A percentile compares a stretch with the other conserved stretches of the same genome.
These are phyloP conservation scores for Narthecium ossifragum DNA, from an alignment of 106 monocot species.

Conservation along the genomic window DNA sequence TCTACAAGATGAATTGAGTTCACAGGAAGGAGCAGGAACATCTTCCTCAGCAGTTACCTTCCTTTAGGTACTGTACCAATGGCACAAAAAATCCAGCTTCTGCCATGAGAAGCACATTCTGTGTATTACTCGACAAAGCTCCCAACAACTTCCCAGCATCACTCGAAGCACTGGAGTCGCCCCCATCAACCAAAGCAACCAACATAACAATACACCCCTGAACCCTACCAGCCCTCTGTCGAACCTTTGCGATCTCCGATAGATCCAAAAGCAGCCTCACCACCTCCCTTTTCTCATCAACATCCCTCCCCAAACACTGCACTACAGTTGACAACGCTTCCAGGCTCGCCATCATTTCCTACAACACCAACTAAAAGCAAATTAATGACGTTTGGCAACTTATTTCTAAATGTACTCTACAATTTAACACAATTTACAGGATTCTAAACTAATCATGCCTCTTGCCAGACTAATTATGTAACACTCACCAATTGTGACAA, in stretches of 20 bases:
- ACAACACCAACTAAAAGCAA: conserved; percentile 7
- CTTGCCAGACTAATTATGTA: too few species aligned
- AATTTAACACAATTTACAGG: neutral
- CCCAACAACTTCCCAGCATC: conserved; percentile 52
- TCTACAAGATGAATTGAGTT: too few species aligned
- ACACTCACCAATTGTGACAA: too few species aligned
- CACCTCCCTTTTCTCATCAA: conserved; percentile 66
- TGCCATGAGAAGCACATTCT: conserved; percentile 88
- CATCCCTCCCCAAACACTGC: conserved; percentile 49
- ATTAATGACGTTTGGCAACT: neutral
- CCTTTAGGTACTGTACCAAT: conserved; percentile 54
- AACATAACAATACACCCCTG: conserved; percentile 79
- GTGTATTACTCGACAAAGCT: conserved; percentile 55
- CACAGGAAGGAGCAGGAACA: too few species aligned
- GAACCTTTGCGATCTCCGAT: conserved; percentile 28
- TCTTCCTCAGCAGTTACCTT: conserved; percentile 56
- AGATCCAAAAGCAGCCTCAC: conserved; percentile 55
- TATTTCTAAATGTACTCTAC: neutral
- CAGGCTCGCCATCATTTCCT: conserved; percentile 61
- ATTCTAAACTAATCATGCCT: neutral
- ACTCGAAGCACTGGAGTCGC: conserved; percentile 35
- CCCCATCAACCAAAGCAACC: conserved; percentile 48
- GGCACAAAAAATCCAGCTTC: conserved; percentile 78
- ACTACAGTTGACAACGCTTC: conserved; percentile 54
- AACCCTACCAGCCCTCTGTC: conserved; percentile 74